Conservation (phyloP, 2,329 filamentous ascomycete genomes). For the Gremmenia infestans region DNA sequence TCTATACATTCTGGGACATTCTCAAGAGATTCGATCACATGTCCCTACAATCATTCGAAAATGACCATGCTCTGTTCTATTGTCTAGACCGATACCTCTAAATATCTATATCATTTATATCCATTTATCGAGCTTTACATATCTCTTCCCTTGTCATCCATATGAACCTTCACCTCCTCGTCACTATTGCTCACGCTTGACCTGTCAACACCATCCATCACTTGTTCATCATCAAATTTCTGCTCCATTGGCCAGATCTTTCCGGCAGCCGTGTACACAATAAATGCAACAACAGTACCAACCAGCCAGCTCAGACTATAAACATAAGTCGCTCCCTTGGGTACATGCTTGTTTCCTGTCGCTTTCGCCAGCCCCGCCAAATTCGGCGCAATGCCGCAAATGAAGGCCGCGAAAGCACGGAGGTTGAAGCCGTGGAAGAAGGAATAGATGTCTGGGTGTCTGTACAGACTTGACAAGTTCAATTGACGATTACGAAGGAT, state of each 20-base stretch:
- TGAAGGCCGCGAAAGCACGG: conserved; percentile 18
- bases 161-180: conserved; percentile 8
- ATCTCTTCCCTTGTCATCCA: neutral
- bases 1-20: too few relatives aligned
- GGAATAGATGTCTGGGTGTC: conserved; percentile 19
- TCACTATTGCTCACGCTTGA: conserved; percentile 8
- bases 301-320: conserved; percentile 24
- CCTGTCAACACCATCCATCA: conserved; percentile 10
- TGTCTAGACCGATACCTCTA: neutral
- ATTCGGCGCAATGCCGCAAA: conserved; percentile 18
- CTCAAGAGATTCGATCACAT: too few relatives aligned
- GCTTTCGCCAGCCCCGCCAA: conserved; percentile 20
- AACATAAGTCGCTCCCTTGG: conserved; percentile 19
- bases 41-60: too few relatives aligned
- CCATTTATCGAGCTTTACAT: neutral
- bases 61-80: too few relatives aligned
- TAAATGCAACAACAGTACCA: conserved; percentile 19
- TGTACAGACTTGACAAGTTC: conserved; percentile 32
- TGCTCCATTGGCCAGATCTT: conserved; percentile 20
- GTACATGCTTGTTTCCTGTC: conserved; percentile 14
- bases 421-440: conserved; percentile 21
- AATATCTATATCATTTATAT: neutral
- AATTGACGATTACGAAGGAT: conserved; percentile 30
- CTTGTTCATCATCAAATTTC: conserved; percentile 14
- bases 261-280: conserved; percentile 11